Evolutionary conservation across 805 yeast species (phyloP).

Genomic region (Saccharomycopsis javanensis): DNA sequence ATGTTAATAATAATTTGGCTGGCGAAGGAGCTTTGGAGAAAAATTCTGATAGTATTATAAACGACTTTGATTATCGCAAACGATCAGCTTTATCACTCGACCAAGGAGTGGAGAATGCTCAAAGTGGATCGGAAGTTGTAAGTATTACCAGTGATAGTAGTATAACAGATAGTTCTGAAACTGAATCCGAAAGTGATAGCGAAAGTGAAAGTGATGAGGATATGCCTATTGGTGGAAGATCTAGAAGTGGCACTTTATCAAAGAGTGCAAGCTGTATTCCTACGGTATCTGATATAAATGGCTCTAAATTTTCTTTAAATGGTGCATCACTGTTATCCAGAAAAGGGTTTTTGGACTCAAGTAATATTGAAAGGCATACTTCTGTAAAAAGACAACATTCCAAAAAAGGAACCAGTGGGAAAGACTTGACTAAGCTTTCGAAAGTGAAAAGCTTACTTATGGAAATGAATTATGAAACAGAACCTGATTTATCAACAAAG

Average conservation of each 20-base stretch:
- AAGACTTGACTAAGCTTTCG: conserved; percentile 6
- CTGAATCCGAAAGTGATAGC: not conserved
- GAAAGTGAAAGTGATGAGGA: not conserved
- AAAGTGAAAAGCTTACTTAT: conserved; percentile 25
- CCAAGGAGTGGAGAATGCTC: not conserved
- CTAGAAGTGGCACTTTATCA: conserved; percentile 19
- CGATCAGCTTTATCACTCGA: not conserved
- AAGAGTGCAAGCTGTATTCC: not conserved
- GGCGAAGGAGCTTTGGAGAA: not conserved
- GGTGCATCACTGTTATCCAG: not conserved
- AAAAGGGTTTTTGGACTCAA: not conserved
- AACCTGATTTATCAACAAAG: conserved; percentile 16
- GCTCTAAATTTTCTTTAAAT: not conserved
- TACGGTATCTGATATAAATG: not conserved
- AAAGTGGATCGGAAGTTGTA: not conserved
- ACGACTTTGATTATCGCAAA: not conserved
- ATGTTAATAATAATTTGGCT: not conserved
- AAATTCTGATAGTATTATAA: no score
- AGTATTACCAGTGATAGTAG: not conserved
- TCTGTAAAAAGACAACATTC: conserved; percentile 1
- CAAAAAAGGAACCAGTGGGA: not conserved
- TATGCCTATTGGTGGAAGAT: conserved; percentile 18
- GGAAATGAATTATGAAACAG: conserved; percentile 22
- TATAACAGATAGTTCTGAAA: not conserved
- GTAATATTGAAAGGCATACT: not conserved